phyloP scores from a whole-genome alignment of 441 rosid genomes.

The Iberis amara region DNA sequence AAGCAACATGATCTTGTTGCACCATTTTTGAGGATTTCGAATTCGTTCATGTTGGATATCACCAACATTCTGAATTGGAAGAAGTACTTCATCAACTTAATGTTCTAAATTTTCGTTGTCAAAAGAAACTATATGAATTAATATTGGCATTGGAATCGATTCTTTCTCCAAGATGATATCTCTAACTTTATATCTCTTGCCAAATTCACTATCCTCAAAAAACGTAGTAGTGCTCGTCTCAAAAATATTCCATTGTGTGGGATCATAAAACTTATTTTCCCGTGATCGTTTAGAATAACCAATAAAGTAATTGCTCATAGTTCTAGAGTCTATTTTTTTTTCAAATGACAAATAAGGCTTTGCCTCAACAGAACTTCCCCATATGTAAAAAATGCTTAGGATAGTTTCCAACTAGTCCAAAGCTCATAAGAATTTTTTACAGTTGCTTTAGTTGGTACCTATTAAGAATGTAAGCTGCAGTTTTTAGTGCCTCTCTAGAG shows the following conservation, averaged over 20 bases:
- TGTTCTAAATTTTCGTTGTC: no score
- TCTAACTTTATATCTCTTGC: no score
- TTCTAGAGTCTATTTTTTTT: not conserved
- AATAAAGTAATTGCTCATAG: not conserved
- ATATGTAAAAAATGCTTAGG: not conserved
- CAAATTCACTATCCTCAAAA: not conserved
- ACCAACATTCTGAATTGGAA: no score
- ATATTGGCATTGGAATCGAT: no score
- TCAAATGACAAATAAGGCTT: not conserved
- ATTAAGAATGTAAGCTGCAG: not conserved
- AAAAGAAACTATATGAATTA: no score
- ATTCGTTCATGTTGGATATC: no score
- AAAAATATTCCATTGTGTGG: not conserved
- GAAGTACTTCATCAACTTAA: no score
- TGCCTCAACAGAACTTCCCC: not conserved
- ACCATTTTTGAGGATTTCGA: no score
- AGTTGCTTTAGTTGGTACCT: slow-evolving; percentile 2
- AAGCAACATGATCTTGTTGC: no score
- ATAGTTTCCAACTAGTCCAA: not conserved
- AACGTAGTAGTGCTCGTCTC: not conserved
- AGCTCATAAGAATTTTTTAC: not conserved
- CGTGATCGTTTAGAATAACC: not conserved
- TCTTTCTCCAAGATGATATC: no score
- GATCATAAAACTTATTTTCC: not conserved
- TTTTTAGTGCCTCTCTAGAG: not conserved